These are phyloP conservation scores for Aspergillus sp. DNA, from an alignment of 2,329 filamentous ascomycete species.

Conservation along the genomic window DNA sequence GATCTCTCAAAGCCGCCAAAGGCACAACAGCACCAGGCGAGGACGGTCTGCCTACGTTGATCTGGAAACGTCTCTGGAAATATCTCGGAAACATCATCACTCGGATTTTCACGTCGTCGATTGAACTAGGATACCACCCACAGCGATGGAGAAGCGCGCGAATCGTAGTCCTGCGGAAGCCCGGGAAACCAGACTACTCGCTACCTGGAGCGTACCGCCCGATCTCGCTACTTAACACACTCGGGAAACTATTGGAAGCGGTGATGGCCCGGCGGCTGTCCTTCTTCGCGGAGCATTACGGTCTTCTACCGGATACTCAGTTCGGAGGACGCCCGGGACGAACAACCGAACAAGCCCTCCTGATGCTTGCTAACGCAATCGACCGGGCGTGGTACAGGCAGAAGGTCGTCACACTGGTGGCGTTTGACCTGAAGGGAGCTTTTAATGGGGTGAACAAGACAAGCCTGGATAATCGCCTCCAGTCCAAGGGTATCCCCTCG, in stretches of 20 bases:
- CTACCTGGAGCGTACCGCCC: constrained; percentile 13
- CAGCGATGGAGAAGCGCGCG: constrained; percentile 10
- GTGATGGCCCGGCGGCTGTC: constrained; percentile 12
- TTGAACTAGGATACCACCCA: constrained; percentile 13
- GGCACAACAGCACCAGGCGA: constrained; percentile 10
- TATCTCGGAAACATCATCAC: constrained; percentile 4
- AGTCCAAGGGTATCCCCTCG: background rate
- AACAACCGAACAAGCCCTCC: background rate
- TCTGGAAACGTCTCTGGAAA: constrained; percentile 11
- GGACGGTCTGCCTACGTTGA: constrained; percentile 9
- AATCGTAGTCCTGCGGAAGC: constrained; percentile 19
- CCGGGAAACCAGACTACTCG: constrained; percentile 18
- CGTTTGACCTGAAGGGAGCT: background rate
- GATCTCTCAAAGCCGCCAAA: constrained; percentile 8
- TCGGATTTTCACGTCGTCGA: constrained; percentile 7
- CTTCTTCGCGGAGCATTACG: constrained; percentile 11
- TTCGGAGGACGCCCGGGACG: background rate
- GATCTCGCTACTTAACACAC: constrained; percentile 18
- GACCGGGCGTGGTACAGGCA: background rate
- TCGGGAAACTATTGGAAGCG: constrained; percentile 15
- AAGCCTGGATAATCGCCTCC: background rate
- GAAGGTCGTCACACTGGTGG: background rate
- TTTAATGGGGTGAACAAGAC: background rate
- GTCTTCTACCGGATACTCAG: constrained; percentile 9
- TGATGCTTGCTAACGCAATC: background rate